Base-by-base conservation (phyloP, 768 basidiomycete species). In the Mycena alexandri region DNA sequence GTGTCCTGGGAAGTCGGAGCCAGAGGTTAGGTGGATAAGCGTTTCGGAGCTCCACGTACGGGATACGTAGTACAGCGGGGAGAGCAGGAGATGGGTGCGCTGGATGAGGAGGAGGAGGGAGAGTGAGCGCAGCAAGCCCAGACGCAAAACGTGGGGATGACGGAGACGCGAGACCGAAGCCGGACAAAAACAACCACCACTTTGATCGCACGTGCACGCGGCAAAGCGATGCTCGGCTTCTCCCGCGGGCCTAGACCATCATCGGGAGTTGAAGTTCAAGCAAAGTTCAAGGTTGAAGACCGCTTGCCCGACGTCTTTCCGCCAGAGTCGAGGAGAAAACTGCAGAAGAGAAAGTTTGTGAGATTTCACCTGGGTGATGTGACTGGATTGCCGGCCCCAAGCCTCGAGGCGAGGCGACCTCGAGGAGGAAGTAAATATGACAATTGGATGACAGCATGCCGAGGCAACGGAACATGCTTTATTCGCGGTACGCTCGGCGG, bases 131-230 rank as follows among this genome's bases (percentile, higher is more conserved):
- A 56, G 54, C 16, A 24, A 33, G 13, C 36, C 43, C 43, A 19
- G 22, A 29, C 29, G 50, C 3, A 21, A 21, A 41, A 34, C 21
- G 24, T 21, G 48, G 46, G 59, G 59, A 44, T 22, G 59, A 60
- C 59, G 59, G 59, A 42, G 5, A 60, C 59, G 59, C 59, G 47
- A 60, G 59, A 16, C 53, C 53, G 53, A 33, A 25, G 25, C 24
- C 24, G 29, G 48, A 38, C 21, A 29, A 41, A 33, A 48, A 59
- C 59, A 50, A 50, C 47, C 59, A 50, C 43, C 56, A 46, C 14
- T 43, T 36, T 17, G 21, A 24, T 25, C 14, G 47, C 59, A 60
- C 59, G 59, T 60, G 59, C 47, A 50, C 48, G 43, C 53, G 41
- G 14, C 21, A 1, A 29, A 10, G 14, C 25, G 25, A 16, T 14